These are phyloP conservation scores for Zoysia pacifica DNA, from an alignment of 176 grass and related monocot genomes.

Conservation along the genomic window DNA sequence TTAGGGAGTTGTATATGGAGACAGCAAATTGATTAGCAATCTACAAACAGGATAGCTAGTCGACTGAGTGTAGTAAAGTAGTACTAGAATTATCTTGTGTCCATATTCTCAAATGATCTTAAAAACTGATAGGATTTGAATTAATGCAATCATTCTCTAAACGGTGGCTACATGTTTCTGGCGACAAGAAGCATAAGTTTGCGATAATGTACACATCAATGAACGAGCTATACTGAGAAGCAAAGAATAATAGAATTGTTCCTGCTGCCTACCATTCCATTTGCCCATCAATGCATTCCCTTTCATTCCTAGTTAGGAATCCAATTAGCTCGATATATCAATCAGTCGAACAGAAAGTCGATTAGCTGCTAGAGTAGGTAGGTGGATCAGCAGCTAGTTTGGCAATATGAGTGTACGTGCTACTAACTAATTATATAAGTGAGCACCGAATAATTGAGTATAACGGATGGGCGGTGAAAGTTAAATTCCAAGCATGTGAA, in stretches of 20 bases:
- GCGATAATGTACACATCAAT: neutral
- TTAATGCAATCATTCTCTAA: too few species aligned
- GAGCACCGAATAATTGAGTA: constrained; percentile 2
- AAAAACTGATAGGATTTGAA: too few species aligned
- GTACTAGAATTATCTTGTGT: too few species aligned
- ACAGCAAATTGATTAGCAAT: too few species aligned
- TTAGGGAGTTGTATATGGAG: too few species aligned
- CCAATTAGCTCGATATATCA: constrained; percentile 23
- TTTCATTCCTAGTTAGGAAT: constrained; percentile 35
- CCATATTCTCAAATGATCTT: too few species aligned
- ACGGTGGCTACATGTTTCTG: too few species aligned
- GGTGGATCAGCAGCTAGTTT: constrained; percentile 14
- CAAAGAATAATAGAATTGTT: constrained; percentile 39
- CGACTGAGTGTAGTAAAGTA: too few species aligned
- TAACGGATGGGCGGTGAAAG: neutral
- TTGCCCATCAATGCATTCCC: constrained; percentile 3
- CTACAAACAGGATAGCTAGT: too few species aligned
- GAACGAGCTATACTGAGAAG: constrained; percentile 7
- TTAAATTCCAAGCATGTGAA: constrained; percentile 35
- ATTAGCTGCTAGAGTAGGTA: neutral
- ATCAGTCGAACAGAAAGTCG: constrained; percentile 20
- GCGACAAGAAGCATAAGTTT: too few species aligned
- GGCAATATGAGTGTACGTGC: neutral
- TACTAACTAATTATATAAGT: neutral
- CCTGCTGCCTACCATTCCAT: constrained; percentile 26